A percentile compares a stretch with the other conserved stretches of the same genome.
Conservation (phyloP, 1,139 yeast species). For the Taphrina betulina region DNA sequence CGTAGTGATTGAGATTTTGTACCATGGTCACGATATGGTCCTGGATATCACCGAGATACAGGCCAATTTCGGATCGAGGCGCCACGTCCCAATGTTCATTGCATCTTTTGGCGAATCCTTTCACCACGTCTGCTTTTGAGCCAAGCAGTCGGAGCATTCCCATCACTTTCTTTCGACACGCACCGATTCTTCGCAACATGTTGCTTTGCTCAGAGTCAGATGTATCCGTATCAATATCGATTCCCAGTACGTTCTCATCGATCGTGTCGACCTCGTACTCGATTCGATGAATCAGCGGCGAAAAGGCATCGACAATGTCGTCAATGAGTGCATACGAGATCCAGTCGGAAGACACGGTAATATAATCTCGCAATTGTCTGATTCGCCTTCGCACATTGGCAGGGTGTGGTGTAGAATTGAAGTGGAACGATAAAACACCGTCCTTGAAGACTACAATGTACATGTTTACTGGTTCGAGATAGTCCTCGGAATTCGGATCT, state of each 20-base stretch:
- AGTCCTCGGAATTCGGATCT: constrained; percentile 51
- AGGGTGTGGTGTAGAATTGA: constrained; percentile 93
- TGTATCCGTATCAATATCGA: constrained; percentile 48
- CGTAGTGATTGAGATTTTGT: constrained; percentile 91
- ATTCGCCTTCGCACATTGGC: constrained; percentile 93
- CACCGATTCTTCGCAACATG: constrained; percentile 91
- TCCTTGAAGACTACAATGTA: constrained; percentile 87
- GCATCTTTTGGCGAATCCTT: constrained; percentile 88
- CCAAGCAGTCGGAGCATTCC: constrained; percentile 78
- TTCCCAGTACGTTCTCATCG: constrained; percentile 81
- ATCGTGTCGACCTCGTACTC: constrained; percentile 89
- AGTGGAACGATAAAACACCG: constrained; percentile 91
- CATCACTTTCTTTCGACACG: constrained; percentile 92
- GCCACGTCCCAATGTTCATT: constrained; percentile 78
- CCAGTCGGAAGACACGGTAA: constrained; percentile 93
- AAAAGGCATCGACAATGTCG: constrained; percentile 95
- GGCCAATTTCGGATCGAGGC: constrained; percentile 74
- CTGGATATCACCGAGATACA: constrained; percentile 90
- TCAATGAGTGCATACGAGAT: constrained; percentile 94
- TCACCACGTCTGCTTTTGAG: constrained; percentile 92
- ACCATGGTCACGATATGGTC: constrained; percentile 51
- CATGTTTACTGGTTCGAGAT: constrained; percentile 85
- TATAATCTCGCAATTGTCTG: constrained; percentile 77
- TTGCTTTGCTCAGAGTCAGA: constrained; percentile 52
- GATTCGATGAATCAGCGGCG: constrained; percentile 89